Conservation (phyloP, 345 rosid genomes). For the Heritiera fomes region DNA sequence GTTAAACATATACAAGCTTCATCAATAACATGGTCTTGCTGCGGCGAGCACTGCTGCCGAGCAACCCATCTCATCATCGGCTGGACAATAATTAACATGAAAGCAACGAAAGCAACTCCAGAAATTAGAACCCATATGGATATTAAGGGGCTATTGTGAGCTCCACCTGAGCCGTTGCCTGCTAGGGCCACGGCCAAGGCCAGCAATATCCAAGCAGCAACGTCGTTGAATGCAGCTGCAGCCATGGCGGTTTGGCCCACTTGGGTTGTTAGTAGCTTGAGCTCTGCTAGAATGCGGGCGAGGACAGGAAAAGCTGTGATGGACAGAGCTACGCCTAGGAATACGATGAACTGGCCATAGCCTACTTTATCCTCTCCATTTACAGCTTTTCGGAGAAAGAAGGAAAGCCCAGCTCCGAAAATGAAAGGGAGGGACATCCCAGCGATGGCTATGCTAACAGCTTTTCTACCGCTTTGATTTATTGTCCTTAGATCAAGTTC, state of each 20-base stretch:
- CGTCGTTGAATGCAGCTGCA: slow-evolving; percentile 50
- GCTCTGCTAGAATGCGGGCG: slow-evolving; percentile 51
- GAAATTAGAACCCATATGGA: slow-evolving; percentile 50
- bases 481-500: slow-evolving; percentile 53
- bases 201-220: slow-evolving; percentile 51
- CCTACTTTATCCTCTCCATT: background rate
- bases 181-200: slow-evolving; percentile 52
- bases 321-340: slow-evolving; percentile 52
- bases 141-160: slow-evolving; percentile 27
- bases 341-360: slow-evolving; percentile 25
- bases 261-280: slow-evolving; percentile 50
- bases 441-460: slow-evolving; percentile 49
- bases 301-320: slow-evolving; percentile 55
- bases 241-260: slow-evolving; percentile 53
- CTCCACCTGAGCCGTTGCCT: slow-evolving; percentile 27
- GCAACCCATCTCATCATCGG: slow-evolving; percentile 29
- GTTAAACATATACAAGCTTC: slow-evolving; percentile 51
- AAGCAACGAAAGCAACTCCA: slow-evolving; percentile 47
- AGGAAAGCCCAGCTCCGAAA: slow-evolving; percentile 44
- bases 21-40: slow-evolving; percentile 31
- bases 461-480: slow-evolving; percentile 38
- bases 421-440: slow-evolving; percentile 59
- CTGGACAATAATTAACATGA: slow-evolving; percentile 26
- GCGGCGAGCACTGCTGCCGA: slow-evolving; percentile 21
- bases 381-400: slow-evolving; percentile 27